Evolutionary conservation across 352 stramenopile species (phyloP).

Genomic region (Poterioochromonas sp.): DNA sequence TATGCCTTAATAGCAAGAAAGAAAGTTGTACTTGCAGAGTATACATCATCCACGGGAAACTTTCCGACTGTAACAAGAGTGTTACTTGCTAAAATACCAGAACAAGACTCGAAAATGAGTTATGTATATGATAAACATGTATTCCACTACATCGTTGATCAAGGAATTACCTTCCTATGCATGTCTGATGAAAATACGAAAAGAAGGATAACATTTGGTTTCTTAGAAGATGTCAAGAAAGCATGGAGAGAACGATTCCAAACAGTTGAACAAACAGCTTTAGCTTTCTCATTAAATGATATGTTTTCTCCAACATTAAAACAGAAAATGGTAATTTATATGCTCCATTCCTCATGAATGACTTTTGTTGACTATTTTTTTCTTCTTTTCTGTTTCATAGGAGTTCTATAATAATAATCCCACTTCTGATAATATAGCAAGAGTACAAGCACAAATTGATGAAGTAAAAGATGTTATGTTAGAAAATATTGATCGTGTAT

Average conservation of each 20-base stretch:
- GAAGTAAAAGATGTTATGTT: conserved; percentile 97
- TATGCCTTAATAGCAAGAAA: conserved; percentile 92
- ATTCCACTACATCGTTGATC: conserved; percentile 86
- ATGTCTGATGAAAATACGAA: conserved; percentile 83
- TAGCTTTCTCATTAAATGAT: conserved; percentile 95
- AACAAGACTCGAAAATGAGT: conserved; percentile 83
- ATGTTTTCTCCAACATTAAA: conserved; percentile 84
- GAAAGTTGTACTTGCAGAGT: conserved; percentile 95
- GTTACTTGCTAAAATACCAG: conserved; percentile 85
- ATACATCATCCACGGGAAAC: conserved; percentile 85
- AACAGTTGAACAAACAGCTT: conserved; percentile 62
- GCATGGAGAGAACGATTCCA: not conserved
- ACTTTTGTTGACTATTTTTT: not conserved
- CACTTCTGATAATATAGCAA: conserved; percentile 70
- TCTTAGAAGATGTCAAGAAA: conserved; percentile 93
- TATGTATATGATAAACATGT: conserved; percentile 89
- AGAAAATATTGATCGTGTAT: conserved; percentile 97
- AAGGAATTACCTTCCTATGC: conserved; percentile 91
- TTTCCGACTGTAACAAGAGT: conserved; percentile 95
- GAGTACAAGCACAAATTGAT: conserved; percentile 89
- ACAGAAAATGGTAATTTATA: conserved; percentile 27
- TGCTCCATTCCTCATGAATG: not conserved
- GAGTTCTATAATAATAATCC: conserved; percentile 29
- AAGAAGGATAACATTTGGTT: conserved; percentile 89
- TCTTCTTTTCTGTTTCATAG: not conserved